Evolutionary conservation across 176 grass and related monocot genomes (phyloP).

Genomic region (Melocanna baccifera): DNA sequence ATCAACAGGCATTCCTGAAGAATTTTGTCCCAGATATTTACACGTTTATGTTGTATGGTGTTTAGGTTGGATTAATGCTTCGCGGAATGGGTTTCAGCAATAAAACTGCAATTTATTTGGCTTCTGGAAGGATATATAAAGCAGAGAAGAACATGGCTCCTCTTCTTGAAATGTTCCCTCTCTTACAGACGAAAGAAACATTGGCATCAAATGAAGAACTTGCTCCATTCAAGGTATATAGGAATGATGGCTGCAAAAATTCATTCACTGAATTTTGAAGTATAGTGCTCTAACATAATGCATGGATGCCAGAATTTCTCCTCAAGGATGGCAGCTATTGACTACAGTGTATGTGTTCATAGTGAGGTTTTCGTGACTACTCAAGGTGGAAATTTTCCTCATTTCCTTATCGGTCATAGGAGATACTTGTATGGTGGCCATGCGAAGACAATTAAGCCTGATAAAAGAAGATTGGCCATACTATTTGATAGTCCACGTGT

Average conservation of each 20-base stretch:
- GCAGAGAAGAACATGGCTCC: constrained; percentile 92
- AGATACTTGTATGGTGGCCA: constrained; percentile 88
- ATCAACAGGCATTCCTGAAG: neutral
- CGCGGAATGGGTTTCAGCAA: constrained; percentile 91
- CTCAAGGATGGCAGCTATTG: constrained; percentile 96
- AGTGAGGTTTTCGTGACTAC: constrained; percentile 96
- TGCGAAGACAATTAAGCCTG: constrained; percentile 94
- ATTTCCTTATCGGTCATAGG: constrained; percentile 91
- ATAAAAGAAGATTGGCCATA: constrained; percentile 92
- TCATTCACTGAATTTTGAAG: neutral
- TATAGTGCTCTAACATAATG: constrained; percentile 6
- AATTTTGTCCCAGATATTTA: neutral
- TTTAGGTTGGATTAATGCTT: constrained; percentile 94
- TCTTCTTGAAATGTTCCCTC: constrained; percentile 99
- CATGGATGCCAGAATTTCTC: constrained; percentile 77
- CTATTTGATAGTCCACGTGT: constrained; percentile 83
- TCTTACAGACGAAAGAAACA: constrained; percentile 91
- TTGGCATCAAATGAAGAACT: constrained; percentile 87
- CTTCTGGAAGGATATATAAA: constrained; percentile 98
- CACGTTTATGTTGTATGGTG: constrained; percentile 25
- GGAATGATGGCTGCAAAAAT: neutral
- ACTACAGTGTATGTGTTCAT: constrained; percentile 88
- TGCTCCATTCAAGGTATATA: constrained; percentile 73
- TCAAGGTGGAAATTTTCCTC: constrained; percentile 97
- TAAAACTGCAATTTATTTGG: constrained; percentile 89